These are phyloP conservation scores for Citrullus colocynthis DNA, from an alignment of 306 rosid species.

Conservation along the genomic window DNA sequence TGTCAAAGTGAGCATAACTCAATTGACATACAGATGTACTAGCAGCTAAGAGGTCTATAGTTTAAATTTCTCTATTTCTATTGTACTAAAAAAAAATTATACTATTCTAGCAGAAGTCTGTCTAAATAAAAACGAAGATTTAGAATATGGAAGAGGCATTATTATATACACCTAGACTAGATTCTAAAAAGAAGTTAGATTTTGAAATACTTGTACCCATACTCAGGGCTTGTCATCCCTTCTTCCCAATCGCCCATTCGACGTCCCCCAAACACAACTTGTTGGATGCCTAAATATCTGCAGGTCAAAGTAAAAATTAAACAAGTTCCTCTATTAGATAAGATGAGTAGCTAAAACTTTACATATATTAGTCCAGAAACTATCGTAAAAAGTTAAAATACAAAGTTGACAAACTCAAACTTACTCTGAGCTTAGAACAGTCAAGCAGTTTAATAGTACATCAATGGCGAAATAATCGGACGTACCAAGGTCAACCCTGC, in stretches of 20 bases:
- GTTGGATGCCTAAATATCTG: slow-evolving; percentile 91
- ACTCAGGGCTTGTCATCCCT: slow-evolving; percentile 67
- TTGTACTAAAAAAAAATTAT: neutral
- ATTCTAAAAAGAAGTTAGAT: slow-evolving; percentile 19
- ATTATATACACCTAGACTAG: neutral
- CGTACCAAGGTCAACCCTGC: slow-evolving; percentile 94
- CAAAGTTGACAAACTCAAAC: slow-evolving; percentile 14
- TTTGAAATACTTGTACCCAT: slow-evolving; percentile 78
- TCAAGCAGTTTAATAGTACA: slow-evolving; percentile 80
- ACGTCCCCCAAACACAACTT: slow-evolving; percentile 75
- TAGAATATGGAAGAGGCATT: neutral
- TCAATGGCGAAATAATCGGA: slow-evolving; percentile 71
- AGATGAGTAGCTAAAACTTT: neutral
- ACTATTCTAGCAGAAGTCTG: neutral
- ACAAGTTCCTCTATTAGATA: neutral
- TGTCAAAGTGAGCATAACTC: neutral
- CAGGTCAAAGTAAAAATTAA: neutral
- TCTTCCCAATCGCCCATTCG: slow-evolving; percentile 91
- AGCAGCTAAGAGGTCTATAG: too few relatives aligned
- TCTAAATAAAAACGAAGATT: neutral
- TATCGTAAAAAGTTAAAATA: neutral
- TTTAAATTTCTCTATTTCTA: too few relatives aligned
- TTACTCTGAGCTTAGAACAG: slow-evolving; percentile 80
- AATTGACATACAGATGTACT: too few relatives aligned
- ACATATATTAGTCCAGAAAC: neutral